Conservation (phyloP, 331 rosid genomes). For the Spiraea crenata region DNA sequence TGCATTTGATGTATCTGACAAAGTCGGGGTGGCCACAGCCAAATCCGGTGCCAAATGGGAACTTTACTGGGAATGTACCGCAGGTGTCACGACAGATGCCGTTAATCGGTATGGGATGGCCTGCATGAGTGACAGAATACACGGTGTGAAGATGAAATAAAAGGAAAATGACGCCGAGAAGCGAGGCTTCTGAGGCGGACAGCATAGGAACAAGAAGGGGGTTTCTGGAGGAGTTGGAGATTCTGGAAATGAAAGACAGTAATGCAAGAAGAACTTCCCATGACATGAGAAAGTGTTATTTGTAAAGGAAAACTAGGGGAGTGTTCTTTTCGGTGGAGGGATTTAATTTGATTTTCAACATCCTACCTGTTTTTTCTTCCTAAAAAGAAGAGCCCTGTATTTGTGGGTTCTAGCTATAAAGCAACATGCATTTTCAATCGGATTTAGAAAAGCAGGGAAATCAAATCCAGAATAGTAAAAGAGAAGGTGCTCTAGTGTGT, state of each 20-base stretch:
- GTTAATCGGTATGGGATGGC: slow-evolving; percentile 30
- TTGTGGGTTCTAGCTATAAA: slow-evolving; percentile 25
- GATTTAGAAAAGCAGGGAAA: not conserved
- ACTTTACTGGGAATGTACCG: slow-evolving; percentile 40
- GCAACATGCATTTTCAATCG: slow-evolving; percentile 14
- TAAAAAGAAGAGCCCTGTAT: slow-evolving; percentile 37
- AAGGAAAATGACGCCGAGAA: slow-evolving; percentile 20
- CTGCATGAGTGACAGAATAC: slow-evolving; percentile 18
- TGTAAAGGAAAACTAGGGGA: not conserved
- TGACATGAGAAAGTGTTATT: not conserved
- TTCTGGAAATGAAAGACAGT: not conserved
- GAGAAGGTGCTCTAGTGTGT: slow-evolving; percentile 7
- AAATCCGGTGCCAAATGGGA: slow-evolving; percentile 51
- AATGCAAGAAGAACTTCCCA: not conserved
- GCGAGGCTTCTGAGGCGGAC: slow-evolving; percentile 6
- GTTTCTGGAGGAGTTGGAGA: not conserved
- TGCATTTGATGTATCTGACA: slow-evolving; percentile 43
- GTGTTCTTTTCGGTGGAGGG: slow-evolving; percentile 34
- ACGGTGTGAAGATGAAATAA: slow-evolving; percentile 19
- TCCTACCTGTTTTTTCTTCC: slow-evolving; percentile 25
- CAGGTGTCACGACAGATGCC: slow-evolving; percentile 40
- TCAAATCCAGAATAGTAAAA: not conserved
- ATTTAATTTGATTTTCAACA: slow-evolving; percentile 22
- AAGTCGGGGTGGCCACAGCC: slow-evolving; percentile 68
- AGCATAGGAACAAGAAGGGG: slow-evolving; percentile 24